Percentiles rank a stretch among this genome's conserved stretches.
phyloP scores from a whole-genome alignment of 768 basidiomycete species.

The Daedalea quercina region DNA sequence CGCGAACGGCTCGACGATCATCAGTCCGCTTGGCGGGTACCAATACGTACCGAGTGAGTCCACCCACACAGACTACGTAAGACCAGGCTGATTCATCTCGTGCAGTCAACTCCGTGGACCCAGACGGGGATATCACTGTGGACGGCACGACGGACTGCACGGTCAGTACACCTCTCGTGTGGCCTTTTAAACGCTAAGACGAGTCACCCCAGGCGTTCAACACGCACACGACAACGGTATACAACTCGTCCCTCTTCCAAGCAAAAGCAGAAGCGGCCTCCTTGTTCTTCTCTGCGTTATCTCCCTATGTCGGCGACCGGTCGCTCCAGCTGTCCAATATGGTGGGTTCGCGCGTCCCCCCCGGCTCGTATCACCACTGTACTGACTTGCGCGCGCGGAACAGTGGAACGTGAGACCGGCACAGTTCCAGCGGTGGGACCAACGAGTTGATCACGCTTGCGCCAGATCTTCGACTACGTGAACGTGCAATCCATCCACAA shows the following conservation, averaged over 20 bases:
- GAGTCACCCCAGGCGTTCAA: slow-evolving; percentile 14
- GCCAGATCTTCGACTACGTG: slow-evolving; percentile 64
- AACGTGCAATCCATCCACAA: slow-evolving; percentile 70
- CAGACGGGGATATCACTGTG: slow-evolving; percentile 52
- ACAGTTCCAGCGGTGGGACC: not conserved
- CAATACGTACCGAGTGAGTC: slow-evolving; percentile 44
- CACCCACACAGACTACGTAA: not conserved
- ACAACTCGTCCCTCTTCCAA: slow-evolving; percentile 45
- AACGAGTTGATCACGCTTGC: not conserved
- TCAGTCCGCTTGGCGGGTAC: slow-evolving; percentile 59
- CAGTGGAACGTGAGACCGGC: slow-evolving; percentile 39
- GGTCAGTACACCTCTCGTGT: slow-evolving; percentile 25
- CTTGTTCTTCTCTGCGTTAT: slow-evolving; percentile 41
- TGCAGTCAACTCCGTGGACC: slow-evolving; percentile 57
- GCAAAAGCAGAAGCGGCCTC: slow-evolving; percentile 37
- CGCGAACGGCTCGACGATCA: slow-evolving; percentile 58
- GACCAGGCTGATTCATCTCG: not conserved
- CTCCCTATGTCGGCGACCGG: slow-evolving; percentile 48
- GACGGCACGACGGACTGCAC: slow-evolving; percentile 62
- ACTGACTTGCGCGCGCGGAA: too few relatives aligned
- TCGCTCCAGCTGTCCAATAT: slow-evolving; percentile 53
- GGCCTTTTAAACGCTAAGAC: not conserved
- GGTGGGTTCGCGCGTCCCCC: slow-evolving; percentile 31
- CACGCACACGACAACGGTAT: slow-evolving; percentile 41
- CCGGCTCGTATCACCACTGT: slow-evolving; percentile 2